Conservation (phyloP, 768 basidiomycete genomes). For the Calocera cornea region DNA sequence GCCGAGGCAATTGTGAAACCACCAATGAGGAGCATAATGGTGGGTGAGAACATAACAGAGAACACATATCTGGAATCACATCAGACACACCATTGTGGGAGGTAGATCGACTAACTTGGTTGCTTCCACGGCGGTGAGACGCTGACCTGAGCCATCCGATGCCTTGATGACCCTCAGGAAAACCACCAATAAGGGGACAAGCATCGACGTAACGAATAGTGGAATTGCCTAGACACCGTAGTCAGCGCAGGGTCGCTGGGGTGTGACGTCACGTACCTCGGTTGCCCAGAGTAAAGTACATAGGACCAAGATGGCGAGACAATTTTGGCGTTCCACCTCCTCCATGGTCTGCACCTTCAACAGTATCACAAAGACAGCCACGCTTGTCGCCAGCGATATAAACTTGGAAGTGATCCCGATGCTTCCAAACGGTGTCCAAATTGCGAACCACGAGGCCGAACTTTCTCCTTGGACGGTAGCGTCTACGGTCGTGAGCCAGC, state of each 20-base stretch:
- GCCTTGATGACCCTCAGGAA: slow-evolving; percentile 64
- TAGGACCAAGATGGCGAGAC: slow-evolving; percentile 78
- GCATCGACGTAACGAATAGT: slow-evolving; percentile 88
- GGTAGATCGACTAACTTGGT: slow-evolving; percentile 51
- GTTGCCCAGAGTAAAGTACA: slow-evolving; percentile 93
- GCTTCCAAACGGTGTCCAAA: slow-evolving; percentile 53
- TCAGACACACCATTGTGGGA: slow-evolving; percentile 9
- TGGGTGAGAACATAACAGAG: slow-evolving; percentile 91
- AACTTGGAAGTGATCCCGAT: slow-evolving; percentile 53
- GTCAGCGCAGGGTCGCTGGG: background rate
- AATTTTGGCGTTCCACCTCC: slow-evolving; percentile 63
- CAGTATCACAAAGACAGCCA: slow-evolving; percentile 44
- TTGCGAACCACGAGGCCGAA: slow-evolving; percentile 18
- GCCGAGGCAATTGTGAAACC: slow-evolving; percentile 98
- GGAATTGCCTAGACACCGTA: slow-evolving; percentile 64
- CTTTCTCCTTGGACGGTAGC: slow-evolving; percentile 28
- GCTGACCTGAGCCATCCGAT: slow-evolving; percentile 34
- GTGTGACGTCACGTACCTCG: slow-evolving; percentile 45
- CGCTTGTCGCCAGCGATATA: slow-evolving; percentile 43
- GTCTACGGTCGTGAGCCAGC: slow-evolving; percentile 25
- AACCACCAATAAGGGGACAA: slow-evolving; percentile 81
- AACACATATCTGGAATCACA: slow-evolving; percentile 58
- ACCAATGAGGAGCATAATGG: slow-evolving; percentile 95
- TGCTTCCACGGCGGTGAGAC: slow-evolving; percentile 50
- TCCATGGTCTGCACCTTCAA: slow-evolving; percentile 49